Conservation (phyloP, 1,284 basidiomycete genomes). For the Xanthoconium separans region DNA sequence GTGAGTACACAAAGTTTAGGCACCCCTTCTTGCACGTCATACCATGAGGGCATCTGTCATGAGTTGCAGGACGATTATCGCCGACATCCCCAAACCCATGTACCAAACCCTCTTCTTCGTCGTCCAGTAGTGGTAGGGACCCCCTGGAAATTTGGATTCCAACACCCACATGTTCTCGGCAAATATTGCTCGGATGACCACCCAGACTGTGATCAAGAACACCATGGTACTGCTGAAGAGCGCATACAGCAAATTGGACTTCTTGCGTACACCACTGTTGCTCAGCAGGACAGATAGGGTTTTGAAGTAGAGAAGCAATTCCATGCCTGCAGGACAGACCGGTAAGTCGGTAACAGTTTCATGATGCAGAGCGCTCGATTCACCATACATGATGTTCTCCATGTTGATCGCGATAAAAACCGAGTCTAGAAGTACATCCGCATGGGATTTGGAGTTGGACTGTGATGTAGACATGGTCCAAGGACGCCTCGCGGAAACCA, state of each 20-base stretch:
- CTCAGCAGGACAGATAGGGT: neutral
- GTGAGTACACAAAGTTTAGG: neutral
- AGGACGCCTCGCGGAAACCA: no score
- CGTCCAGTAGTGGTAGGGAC: neutral
- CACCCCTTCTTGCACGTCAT: neutral
- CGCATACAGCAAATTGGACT: neutral
- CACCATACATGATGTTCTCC: neutral
- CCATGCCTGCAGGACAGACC: neutral
- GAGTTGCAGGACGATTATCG: neutral
- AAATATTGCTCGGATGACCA: neutral
- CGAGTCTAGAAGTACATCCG: neutral
- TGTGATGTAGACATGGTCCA: neutral
- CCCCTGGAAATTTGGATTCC: neutral
- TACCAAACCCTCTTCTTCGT: neutral
- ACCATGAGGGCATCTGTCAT: neutral
- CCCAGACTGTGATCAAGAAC: neutral
- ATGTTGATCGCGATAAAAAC: neutral
- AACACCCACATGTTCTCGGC: neutral
- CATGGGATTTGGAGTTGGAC: neutral
- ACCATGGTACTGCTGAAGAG: neutral
- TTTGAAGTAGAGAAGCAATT: neutral
- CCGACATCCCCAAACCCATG: neutral
- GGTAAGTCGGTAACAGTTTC: neutral
- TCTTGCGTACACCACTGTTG: neutral
- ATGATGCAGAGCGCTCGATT: neutral